Percentiles rank a stretch among this genome's conserved stretches.
phyloP scores from a whole-genome alignment of 257 asterid species.

The Henckelia pumila region DNA sequence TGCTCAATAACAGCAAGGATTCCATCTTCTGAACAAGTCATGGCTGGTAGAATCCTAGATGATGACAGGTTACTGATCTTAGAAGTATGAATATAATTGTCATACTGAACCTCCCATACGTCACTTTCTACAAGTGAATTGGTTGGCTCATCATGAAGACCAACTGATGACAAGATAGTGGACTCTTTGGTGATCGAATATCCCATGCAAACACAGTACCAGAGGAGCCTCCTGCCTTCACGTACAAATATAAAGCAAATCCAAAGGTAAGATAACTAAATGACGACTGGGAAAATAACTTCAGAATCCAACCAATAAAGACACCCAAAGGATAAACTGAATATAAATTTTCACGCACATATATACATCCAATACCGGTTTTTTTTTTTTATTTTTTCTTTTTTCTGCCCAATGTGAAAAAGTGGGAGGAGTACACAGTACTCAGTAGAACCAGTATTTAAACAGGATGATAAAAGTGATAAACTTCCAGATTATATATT shows the following conservation, averaged over 20 bases:
- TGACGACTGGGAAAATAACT: background rate
- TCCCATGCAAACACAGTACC: slow-evolving; percentile 98
- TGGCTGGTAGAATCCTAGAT: slow-evolving; percentile 76
- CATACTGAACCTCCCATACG: slow-evolving; percentile 90
- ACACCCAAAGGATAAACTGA: background rate
- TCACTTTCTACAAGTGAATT: slow-evolving; percentile 73
- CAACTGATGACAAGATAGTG: slow-evolving; percentile 56
- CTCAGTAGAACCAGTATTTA: background rate
- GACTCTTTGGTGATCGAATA: slow-evolving; percentile 76
- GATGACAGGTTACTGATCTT: slow-evolving; percentile 47
- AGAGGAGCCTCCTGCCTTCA: slow-evolving; percentile 97
- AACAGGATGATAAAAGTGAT: slow-evolving; percentile 5
- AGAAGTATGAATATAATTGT: slow-evolving; percentile 66
- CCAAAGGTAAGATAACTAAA: background rate
- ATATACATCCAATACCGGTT: background rate
- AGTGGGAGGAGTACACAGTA: background rate
- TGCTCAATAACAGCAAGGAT: slow-evolving; percentile 79
- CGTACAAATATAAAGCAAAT: slow-evolving; percentile 24
- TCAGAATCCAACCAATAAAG: slow-evolving; percentile 11
- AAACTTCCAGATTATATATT: background rate
- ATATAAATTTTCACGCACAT: background rate
- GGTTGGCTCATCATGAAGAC: slow-evolving; percentile 33
- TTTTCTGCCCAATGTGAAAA: background rate
- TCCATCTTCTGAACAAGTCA: slow-evolving; percentile 96
- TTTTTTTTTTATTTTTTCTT: background rate